Evolutionary conservation across 257 asterid species (phyloP).

Genomic region (Nicotiana otophora): DNA sequence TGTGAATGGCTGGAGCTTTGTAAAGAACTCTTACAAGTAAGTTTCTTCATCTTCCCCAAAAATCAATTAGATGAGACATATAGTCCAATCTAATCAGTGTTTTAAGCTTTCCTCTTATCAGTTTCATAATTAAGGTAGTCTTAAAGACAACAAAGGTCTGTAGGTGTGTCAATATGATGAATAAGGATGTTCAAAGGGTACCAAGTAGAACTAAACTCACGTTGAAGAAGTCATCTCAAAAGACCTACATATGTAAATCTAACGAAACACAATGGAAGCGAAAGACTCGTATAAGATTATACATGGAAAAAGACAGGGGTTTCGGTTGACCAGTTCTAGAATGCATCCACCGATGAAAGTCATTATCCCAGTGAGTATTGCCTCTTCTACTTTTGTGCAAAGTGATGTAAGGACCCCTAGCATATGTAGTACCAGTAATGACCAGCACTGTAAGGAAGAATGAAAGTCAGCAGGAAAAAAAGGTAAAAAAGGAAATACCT

Average conservation of each 20-base stretch:
- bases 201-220: background rate
- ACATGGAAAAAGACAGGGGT: background rate
- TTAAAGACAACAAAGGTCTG: background rate
- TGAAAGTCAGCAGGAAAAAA: background rate
- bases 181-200: background rate
- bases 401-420: background rate
- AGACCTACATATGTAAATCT: background rate
- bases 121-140: background rate
- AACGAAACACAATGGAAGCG: background rate
- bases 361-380: background rate
- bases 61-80: background rate
- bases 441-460: background rate
- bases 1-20: conserved; percentile 99
- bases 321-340: background rate
- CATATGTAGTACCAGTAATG: background rate
- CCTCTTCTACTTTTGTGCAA: background rate
- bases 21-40: conserved; percentile 92
- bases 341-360: background rate
- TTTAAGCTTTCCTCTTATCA: background rate
- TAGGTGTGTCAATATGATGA: background rate
- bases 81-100: background rate
- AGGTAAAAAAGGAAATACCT: background rate
- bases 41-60: background rate
- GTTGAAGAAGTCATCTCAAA: background rate
- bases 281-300: background rate